Evolutionary conservation across 78 protist species (phyloP).

Genomic region (Dictyostelium capitatum): DNA sequence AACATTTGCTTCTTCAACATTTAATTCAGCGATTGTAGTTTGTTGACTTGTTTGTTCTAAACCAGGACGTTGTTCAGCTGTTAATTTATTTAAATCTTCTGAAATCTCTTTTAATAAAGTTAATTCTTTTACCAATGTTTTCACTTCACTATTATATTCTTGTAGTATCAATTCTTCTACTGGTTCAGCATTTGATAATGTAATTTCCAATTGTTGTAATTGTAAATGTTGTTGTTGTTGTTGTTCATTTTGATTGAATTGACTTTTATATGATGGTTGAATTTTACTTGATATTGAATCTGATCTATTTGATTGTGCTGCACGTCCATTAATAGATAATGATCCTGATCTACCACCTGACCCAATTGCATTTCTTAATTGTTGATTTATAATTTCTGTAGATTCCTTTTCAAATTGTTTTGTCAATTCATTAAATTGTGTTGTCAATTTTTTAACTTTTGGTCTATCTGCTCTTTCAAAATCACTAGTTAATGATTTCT

Average conservation of each 20-base stretch:
- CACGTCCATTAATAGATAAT: conserved; percentile 34
- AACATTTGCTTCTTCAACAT: background rate
- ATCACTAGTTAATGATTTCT: background rate
- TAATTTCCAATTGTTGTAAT: conserved; percentile 26
- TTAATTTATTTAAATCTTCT: conserved; percentile 9
- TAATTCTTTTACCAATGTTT: conserved; percentile 28
- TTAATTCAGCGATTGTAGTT: background rate
- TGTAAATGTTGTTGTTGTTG: background rate
- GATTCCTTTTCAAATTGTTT: conserved; percentile 61
- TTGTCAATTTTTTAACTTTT: conserved; percentile 21
- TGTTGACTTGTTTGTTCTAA: background rate
- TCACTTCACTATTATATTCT: conserved; percentile 53
- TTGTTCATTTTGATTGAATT: background rate
- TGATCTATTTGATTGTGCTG: conserved; percentile 12
- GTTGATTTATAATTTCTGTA: conserved; percentile 32
- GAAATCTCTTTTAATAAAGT: conserved; percentile 38
- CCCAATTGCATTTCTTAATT: conserved; percentile 66
- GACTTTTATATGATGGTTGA: background rate
- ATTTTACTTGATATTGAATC: conserved; percentile 38
- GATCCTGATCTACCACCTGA: conserved; percentile 47
- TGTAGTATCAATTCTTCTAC: conserved; percentile 44
- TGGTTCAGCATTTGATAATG: conserved; percentile 23
- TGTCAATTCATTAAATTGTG: conserved; percentile 19
- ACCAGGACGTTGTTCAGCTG: conserved; percentile 48
- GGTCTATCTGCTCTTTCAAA: conserved; percentile 41